Base-by-base conservation (phyloP, 768 basidiomycete species). In the Lyophyllum decastes region DNA sequence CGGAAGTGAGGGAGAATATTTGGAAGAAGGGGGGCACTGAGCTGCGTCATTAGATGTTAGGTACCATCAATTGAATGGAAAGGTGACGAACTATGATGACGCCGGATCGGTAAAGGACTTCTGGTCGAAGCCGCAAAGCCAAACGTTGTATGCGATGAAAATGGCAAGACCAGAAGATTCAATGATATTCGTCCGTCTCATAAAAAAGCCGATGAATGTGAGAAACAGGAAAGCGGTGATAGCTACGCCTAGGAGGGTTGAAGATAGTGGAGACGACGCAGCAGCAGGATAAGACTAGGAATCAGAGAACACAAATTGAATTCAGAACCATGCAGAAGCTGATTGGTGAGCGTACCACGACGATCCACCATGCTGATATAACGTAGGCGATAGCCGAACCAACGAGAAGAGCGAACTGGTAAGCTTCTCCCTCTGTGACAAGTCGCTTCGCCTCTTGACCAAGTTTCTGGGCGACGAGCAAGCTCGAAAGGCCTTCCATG, bases 161-260 rank as follows among this genome's bases (percentile, higher is more conserved):
- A 95, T 78, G 2, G 92, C 88, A 25, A 98, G 84, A 48, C 91
- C 86, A 2, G 90, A 88, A 2, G 94, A 94, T 71, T 98, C 95
- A 54, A 97, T 89, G 49, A 96, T 90, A 66, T 96, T 96, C 41
- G 95, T 96, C 51, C 92, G 82, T 54, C 93, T 85, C 60, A 95
- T 72, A 8, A 85, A 86, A 71, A 98, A 95, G 6, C 95, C 95
- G 61, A 98, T 96, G 63, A 91, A 79, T 1, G 94, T 94, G 41
- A 97, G 79, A 74, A 97, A 98, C 27, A 96, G 72, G 67, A 96
- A 89, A 10, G 93, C 86, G 0, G 95, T 94, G 57, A 96, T 75
- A 2, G 93, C 92, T 2, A 88, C 89, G 2, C 95, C 95, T 17
- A 98, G 78, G 10, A 98, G 77, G 2, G 95, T 95, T 1, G 95